Conservation (phyloP, 1,284 basidiomycete genomes). For the Rhodotorula sp. region DNA sequence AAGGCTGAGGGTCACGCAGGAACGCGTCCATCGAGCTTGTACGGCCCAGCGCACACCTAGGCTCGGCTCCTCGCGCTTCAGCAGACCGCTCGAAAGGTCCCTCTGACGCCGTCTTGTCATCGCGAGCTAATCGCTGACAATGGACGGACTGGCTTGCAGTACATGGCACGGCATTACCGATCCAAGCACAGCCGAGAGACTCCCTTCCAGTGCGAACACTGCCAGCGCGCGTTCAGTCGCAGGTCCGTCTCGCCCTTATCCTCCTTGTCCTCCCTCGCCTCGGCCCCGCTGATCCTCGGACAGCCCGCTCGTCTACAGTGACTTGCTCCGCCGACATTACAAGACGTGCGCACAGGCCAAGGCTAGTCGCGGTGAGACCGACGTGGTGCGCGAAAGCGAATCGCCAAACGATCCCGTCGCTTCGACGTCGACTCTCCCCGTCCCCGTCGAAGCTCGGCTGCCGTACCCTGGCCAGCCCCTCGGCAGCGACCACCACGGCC, state of each 20-base stretch:
- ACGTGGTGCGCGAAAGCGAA: neutral
- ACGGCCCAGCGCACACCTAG: neutral
- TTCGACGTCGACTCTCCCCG: neutral
- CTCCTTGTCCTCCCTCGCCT: no score
- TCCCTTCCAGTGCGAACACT: constrained; percentile 29
- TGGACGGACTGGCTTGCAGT: constrained; percentile 8
- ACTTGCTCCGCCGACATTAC: constrained; percentile 30
- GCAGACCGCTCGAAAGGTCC: no score
- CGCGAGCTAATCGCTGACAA: neutral
- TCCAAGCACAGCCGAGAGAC: constrained; percentile 27
- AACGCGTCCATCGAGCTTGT: neutral
- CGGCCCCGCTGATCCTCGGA: neutral
- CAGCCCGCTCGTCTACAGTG: constrained; percentile 5
- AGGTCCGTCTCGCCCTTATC: constrained; percentile 2
- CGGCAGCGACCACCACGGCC: no score
- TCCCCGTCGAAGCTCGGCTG: neutral
- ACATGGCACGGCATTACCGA: constrained; percentile 26
- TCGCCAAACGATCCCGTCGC: neutral
- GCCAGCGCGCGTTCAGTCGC: constrained; percentile 24
- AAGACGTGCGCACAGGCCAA: constrained; percentile 29
- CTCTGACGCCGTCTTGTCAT: no score
- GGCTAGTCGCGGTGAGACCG: neutral
- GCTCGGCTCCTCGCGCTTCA: neutral
- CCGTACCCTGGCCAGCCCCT: no score
- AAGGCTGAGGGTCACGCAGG: neutral